Conservation (phyloP, 2,329 filamentous ascomycete genomes). For the Cadophora gregata region DNA sequence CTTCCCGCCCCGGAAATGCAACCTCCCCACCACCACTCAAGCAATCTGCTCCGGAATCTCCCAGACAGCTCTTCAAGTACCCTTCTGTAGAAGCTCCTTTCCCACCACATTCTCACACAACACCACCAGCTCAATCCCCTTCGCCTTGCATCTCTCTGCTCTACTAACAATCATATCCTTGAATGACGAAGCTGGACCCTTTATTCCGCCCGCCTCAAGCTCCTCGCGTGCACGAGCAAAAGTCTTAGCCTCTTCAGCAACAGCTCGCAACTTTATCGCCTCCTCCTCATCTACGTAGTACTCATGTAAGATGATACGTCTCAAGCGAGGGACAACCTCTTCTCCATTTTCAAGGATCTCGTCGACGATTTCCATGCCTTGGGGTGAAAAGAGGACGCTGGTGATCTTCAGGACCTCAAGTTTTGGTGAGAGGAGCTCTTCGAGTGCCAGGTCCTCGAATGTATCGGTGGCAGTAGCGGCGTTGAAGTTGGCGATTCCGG, state of each 20-base stretch:
- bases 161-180: neutral
- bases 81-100: constrained; percentile 16
- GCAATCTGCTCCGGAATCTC: constrained; percentile 10
- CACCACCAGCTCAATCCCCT: neutral
- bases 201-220: neutral
- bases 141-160: neutral
- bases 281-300: constrained; percentile 42
- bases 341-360: constrained; percentile 2
- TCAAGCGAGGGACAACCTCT: neutral
- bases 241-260: neutral
- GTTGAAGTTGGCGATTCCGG: too few relatives aligned
- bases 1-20: too few relatives aligned
- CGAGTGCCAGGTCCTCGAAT: neutral
- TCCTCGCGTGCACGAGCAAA: neutral
- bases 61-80: neutral
- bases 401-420: constrained; percentile 17
- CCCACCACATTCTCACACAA: neutral
- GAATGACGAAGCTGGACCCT: neutral
- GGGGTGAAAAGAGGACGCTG: neutral
- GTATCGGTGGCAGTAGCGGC: too few relatives aligned
- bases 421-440: constrained; percentile 5
- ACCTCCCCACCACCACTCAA: too few relatives aligned
- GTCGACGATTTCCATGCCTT: neutral
- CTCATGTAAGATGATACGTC: neutral
- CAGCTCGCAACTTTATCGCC: constrained; percentile 39